These are phyloP conservation scores for Gyrodon lividus DNA, from an alignment of 768 basidiomycete species.

Conservation along the genomic window DNA sequence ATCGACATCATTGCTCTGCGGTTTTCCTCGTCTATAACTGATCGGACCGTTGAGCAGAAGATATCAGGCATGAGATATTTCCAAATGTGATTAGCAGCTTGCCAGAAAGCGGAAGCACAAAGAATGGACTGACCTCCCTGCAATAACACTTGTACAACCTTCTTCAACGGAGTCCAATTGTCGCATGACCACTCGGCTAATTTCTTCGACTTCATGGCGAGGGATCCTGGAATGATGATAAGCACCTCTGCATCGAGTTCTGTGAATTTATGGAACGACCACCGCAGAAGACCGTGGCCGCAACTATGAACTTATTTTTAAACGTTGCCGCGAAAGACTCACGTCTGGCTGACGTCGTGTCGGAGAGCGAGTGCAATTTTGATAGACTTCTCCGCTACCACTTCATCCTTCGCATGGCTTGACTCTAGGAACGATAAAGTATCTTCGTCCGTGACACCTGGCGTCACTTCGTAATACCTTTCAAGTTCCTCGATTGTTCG, in stretches of 20 bases:
- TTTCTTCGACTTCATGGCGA: slow-evolving; percentile 74
- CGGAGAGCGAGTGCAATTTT: slow-evolving; percentile 59
- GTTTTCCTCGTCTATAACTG: slow-evolving; percentile 85
- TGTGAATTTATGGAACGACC: background rate
- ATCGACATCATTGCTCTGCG: slow-evolving; percentile 81
- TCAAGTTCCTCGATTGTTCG: slow-evolving; percentile 71
- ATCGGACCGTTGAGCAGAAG: background rate
- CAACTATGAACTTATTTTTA: background rate
- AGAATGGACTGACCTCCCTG: slow-evolving; percentile 63
- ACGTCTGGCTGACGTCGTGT: slow-evolving; percentile 54
- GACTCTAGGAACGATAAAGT: slow-evolving; percentile 22
- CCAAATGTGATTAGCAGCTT: background rate
- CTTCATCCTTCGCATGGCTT: slow-evolving; percentile 20
- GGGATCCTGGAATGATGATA: slow-evolving; percentile 53
- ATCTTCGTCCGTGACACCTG: slow-evolving; percentile 37
- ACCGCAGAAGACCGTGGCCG: background rate
- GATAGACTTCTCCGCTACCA: slow-evolving; percentile 42
- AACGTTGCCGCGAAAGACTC: slow-evolving; percentile 8
- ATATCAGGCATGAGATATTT: background rate
- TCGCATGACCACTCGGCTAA: slow-evolving; percentile 63
- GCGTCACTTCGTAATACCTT: slow-evolving; percentile 47
- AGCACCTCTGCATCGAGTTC: background rate
- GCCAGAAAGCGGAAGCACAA: background rate
- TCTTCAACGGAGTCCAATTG: slow-evolving; percentile 61
- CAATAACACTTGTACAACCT: slow-evolving; percentile 74